Conservation (phyloP, 1,284 basidiomycete species). For the Rhodofomes roseus region DNA sequence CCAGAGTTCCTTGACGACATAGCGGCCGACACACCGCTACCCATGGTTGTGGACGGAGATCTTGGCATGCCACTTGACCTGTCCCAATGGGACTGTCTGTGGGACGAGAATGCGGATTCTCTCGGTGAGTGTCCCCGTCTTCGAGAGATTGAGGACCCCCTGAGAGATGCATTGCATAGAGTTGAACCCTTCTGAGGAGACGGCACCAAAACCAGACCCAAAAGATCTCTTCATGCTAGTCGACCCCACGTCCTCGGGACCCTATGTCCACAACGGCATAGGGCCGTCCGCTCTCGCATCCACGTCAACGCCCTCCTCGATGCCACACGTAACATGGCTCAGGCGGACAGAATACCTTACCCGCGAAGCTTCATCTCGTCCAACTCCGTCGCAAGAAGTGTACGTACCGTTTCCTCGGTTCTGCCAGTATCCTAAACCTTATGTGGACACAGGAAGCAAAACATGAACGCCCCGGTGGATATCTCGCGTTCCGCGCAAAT, state of each 20-base stretch:
- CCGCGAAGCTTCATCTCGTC: conserved; percentile 53
- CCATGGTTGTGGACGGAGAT: conserved; percentile 93
- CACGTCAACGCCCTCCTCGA: conserved; percentile 33
- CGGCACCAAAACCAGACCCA: conserved; percentile 63
- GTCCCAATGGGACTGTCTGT: conserved; percentile 76
- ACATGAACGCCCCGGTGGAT: conserved; percentile 55
- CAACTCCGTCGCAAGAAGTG: conserved; percentile 50
- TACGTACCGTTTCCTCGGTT: conserved; percentile 28
- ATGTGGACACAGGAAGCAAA: conserved; percentile 38
- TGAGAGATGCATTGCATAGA: conserved; percentile 31
- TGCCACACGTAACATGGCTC: conserved; percentile 78
- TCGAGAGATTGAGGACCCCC: neutral
- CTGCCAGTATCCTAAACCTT: neutral
- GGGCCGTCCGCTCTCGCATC: conserved; percentile 28
- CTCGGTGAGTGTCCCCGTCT: conserved; percentile 42
- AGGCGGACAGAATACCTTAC: conserved; percentile 86
- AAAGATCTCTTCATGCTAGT: conserved; percentile 67
- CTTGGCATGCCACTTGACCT: conserved; percentile 92
- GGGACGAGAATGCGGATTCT: conserved; percentile 75
- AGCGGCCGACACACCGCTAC: conserved; percentile 75
- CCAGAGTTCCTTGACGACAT: conserved; percentile 82
- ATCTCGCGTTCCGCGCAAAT: conserved; percentile 79
- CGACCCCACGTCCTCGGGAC: conserved; percentile 46
- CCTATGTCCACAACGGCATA: conserved; percentile 36
- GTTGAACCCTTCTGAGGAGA: conserved; percentile 63